Evolutionary conservation across 192 early-diverging fungal species (phyloP).

Genomic region (Coemansia sp.): DNA sequence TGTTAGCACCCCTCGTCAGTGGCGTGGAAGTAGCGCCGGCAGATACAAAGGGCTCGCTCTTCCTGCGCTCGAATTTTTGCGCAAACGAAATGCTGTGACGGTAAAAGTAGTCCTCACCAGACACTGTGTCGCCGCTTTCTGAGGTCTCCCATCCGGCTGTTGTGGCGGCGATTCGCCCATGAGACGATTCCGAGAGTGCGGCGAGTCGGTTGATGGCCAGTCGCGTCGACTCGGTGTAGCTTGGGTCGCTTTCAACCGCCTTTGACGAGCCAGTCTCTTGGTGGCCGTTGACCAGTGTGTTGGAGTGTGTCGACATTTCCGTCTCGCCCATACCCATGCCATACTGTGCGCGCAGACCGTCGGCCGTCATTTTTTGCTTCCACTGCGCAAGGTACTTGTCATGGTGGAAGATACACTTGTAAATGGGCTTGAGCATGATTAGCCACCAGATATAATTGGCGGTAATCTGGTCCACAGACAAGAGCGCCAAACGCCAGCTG

Average conservation of each 20-base stretch:
- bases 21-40: background rate
- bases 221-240: conserved; percentile 40
- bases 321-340: conserved; percentile 27
- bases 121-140: background rate
- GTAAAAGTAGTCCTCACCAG: conserved; percentile 1
- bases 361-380: conserved; percentile 43
- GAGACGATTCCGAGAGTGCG: conserved; percentile 10
- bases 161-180: background rate
- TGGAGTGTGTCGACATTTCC: conserved; percentile 32
- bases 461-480: conserved; percentile 33
- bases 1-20: background rate
- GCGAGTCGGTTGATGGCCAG: conserved; percentile 36
- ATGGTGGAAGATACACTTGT: conserved; percentile 45
- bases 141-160: background rate
- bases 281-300: conserved; percentile 20
- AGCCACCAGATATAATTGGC: conserved; percentile 53
- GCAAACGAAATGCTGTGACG: conserved; percentile 13
- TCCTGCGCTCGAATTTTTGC: conserved; percentile 20
- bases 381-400: conserved; percentile 42
- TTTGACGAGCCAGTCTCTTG: conserved; percentile 6
- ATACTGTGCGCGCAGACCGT: conserved; percentile 40
- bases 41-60: conserved; percentile 33
- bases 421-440: conserved; percentile 51
- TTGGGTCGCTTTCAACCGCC: conserved; percentile 20
- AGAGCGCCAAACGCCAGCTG: conserved; percentile 32